Evolutionary conservation across 257 asterid species (phyloP).

Genomic region (Leptodermis oblonga): DNA sequence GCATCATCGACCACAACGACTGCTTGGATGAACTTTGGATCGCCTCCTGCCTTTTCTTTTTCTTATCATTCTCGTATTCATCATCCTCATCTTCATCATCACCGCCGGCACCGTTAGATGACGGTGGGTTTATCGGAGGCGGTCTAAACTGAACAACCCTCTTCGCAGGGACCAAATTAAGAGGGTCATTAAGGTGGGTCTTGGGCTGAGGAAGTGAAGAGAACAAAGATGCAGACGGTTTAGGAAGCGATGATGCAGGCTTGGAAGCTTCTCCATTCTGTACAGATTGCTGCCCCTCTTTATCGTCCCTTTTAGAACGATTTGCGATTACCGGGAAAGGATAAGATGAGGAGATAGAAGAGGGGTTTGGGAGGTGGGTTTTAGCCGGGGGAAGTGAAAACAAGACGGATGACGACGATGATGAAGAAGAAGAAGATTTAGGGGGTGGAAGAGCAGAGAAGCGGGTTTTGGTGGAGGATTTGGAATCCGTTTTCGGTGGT

Average conservation of each 20-base stretch:
- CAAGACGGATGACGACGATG: slow-evolving; percentile 15
- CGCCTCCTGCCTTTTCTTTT: slow-evolving; percentile 44
- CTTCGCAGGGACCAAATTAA: slow-evolving; percentile 26
- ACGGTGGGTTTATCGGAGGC: slow-evolving; percentile 46
- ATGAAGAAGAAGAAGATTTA: slow-evolving; percentile 34
- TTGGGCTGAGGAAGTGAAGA: slow-evolving; percentile 40
- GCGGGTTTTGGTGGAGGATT: slow-evolving; percentile 24
- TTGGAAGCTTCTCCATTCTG: not conserved
- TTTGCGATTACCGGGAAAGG: not conserved
- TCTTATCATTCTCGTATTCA: slow-evolving; percentile 51
- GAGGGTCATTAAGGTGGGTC: slow-evolving; percentile 6
- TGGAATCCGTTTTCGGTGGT: slow-evolving; percentile 30
- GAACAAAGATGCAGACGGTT: slow-evolving; percentile 39
- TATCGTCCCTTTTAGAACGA: not conserved
- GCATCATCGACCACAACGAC: slow-evolving; percentile 59
- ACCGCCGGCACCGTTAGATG: slow-evolving; percentile 8
- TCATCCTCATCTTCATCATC: slow-evolving; percentile 35
- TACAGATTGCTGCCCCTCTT: not conserved
- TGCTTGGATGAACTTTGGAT: slow-evolving; percentile 36
- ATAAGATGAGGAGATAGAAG: slow-evolving; percentile 1
- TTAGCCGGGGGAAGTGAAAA: slow-evolving; percentile 15
- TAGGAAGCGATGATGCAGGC: slow-evolving; percentile 57
- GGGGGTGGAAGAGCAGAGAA: slow-evolving; percentile 65
- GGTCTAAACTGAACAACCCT: slow-evolving; percentile 79
- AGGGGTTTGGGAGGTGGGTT: slow-evolving; percentile 3